Evolutionary conservation across 805 yeast genomes (phyloP), one percentile per base, ranked within the genome.

Genomic region (Candida fluviatilis): DNA sequence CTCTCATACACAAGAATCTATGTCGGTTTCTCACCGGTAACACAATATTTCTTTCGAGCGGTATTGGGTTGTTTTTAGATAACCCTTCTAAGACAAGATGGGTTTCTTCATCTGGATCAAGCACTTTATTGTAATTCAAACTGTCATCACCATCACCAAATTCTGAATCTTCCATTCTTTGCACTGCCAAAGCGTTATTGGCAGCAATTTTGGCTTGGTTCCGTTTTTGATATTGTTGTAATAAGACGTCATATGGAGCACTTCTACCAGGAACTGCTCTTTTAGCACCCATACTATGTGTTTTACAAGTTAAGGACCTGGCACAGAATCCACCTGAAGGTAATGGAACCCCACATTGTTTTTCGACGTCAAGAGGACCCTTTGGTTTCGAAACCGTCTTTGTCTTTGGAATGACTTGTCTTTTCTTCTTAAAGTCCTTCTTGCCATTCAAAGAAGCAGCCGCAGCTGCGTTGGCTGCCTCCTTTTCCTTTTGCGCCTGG

Each of bases 211-310:
- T 89, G 26, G 95, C 91, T 60, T 93, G 97, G 57, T 91, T 91
- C 51, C 87, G 78, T 51, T 89, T 81, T 64, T 93, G 99, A 55
- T 91, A 90, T 13, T 88, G 90, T 15, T 90, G 88, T 39, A 93
- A 68, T 37, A 93, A 67, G 19, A 79, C 80, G 58, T 93, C 99
- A 62, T 89, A 93, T 0, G 96, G 89, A 5, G 93, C 90, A 25
- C 95, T 81, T 51, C 99, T 75, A 8, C 99, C 99, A 13, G 78
- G 80, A 15, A 93, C 99, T 1, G 96, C 90, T 50, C 99, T 76
- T 54, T 93, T 93, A 18, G 97, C 96, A 24, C 97, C 97, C 96
- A 93, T 90, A 1, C 98, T 87, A 62, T 93, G 99, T 0, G 97
- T 89, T 57, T 93, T 93, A 72, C 99, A 93, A 0, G 99, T 93